Evolutionary conservation across 2,329 filamentous ascomycete genomes (phyloP).

Genomic region (Ceratocystis huliohia): DNA sequence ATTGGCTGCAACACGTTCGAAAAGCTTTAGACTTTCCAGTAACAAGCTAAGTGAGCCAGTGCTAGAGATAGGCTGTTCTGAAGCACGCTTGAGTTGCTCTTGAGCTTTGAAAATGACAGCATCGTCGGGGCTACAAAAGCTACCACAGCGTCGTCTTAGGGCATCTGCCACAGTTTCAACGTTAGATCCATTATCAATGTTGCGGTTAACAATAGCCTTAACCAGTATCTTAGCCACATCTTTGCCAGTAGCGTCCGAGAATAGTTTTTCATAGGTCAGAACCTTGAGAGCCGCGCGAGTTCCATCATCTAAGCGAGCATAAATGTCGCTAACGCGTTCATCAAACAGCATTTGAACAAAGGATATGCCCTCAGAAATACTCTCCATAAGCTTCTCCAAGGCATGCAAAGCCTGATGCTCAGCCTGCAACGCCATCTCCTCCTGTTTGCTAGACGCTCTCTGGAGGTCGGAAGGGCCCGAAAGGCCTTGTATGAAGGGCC

Average conservation of each 20-base stretch:
- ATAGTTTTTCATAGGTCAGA: constrained; percentile 79
- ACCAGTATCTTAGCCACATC: constrained; percentile 89
- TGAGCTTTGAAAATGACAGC: constrained; percentile 98
- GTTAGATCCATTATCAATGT: constrained; percentile 91
- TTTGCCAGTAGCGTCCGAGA: constrained; percentile 65
- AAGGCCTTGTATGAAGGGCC: constrained; percentile 80
- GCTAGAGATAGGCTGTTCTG: constrained; percentile 61
- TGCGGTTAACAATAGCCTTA: constrained; percentile 95
- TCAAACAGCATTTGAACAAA: constrained; percentile 93
- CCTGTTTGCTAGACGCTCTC: constrained; percentile 65
- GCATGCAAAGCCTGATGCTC: constrained; percentile 89
- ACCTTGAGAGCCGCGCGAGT: constrained; percentile 57
- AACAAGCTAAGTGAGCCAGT: constrained; percentile 67
- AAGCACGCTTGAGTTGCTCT: constrained; percentile 80
- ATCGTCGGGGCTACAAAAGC: constrained; percentile 94
- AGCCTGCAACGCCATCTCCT: constrained; percentile 82
- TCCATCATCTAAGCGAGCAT: constrained; percentile 57
- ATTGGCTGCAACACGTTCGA: constrained; percentile 75
- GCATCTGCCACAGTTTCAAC: constrained; percentile 95
- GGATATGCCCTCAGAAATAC: constrained; percentile 90
- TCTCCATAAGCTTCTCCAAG: constrained; percentile 70
- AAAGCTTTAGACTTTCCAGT: constrained; percentile 78
- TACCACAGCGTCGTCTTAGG: constrained; percentile 81
- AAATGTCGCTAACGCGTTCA: constrained; percentile 81
- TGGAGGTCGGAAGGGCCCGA: constrained; percentile 81